Evolutionary conservation across 768 basidiomycete species (phyloP).

Genomic region (Rhodocollybia butyracea): DNA sequence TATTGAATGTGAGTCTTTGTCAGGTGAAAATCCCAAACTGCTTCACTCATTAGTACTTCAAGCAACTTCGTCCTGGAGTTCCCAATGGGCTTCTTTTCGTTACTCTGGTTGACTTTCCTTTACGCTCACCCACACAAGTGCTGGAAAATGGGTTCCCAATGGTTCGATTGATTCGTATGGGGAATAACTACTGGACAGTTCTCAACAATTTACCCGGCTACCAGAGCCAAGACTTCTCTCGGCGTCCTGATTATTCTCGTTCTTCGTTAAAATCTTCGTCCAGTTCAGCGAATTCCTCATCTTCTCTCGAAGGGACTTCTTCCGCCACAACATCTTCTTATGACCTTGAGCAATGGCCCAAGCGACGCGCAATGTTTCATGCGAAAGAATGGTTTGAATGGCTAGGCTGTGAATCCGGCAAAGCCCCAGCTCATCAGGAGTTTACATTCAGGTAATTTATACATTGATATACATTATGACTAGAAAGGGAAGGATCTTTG

Average conservation of each 20-base stretch:
- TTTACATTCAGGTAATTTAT: constrained; percentile 9
- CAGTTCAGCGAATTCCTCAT: not conserved
- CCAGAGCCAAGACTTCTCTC: not conserved
- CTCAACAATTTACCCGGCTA: constrained; percentile 12
- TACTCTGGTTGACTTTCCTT: constrained; percentile 47
- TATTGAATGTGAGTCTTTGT: constrained; percentile 34
- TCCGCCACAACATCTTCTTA: constrained; percentile 1
- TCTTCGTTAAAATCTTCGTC: not conserved
- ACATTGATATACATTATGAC: too few relatives aligned
- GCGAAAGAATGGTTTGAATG: constrained; percentile 63
- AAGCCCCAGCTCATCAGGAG: constrained; percentile 14
- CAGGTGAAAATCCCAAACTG: not conserved
- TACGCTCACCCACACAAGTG: constrained; percentile 34
- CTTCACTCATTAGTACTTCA: constrained; percentile 2
- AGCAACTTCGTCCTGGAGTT: constrained; percentile 61
- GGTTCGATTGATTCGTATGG: constrained; percentile 54
- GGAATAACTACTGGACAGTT: constrained; percentile 55
- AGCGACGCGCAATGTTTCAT: constrained; percentile 47
- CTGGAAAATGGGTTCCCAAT: constrained; percentile 62
- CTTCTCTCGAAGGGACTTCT: not conserved
- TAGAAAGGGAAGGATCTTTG: too few relatives aligned
- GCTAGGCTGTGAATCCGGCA: constrained; percentile 54
- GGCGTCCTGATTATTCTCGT: not conserved
- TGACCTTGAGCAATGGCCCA: constrained; percentile 57
- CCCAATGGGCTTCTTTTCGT: constrained; percentile 53